Evolutionary conservation across 73 alveolate species (phyloP).

Genomic region (Paramecium tetraurelia): DNA sequence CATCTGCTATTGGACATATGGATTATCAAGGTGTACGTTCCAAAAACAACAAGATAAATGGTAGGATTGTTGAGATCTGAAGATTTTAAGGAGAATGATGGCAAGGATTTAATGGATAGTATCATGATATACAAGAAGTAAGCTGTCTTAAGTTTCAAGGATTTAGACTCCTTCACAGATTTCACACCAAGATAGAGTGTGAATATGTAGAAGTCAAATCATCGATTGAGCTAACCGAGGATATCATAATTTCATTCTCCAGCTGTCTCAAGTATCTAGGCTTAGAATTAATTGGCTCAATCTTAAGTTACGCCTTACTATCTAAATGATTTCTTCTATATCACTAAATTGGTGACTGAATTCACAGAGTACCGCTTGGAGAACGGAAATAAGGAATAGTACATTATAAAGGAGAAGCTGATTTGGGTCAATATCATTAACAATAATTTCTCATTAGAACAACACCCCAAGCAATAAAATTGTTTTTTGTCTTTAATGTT

Average conservation of each 20-base stretch:
- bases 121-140: background rate
- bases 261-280: background rate
- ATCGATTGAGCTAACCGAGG: background rate
- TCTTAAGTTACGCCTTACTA: background rate
- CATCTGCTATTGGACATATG: slow-evolving; percentile 1
- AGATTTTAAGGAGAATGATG: background rate
- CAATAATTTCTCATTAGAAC: background rate
- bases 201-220: background rate
- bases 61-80: background rate
- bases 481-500: background rate
- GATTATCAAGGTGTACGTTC: slow-evolving; percentile 14
- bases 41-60: slow-evolving; percentile 45
- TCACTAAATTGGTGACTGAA: background rate
- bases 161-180: background rate
- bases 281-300: background rate
- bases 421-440: background rate
- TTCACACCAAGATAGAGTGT: background rate
- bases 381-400: background rate
- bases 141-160: background rate
- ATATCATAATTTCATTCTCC: background rate
- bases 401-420: background rate
- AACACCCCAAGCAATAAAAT: background rate
- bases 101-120: background rate
- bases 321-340: background rate
- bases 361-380: background rate